phyloP scores from a whole-genome alignment of 192 early-diverging fungal genomes.

The Endogone sp. region DNA sequence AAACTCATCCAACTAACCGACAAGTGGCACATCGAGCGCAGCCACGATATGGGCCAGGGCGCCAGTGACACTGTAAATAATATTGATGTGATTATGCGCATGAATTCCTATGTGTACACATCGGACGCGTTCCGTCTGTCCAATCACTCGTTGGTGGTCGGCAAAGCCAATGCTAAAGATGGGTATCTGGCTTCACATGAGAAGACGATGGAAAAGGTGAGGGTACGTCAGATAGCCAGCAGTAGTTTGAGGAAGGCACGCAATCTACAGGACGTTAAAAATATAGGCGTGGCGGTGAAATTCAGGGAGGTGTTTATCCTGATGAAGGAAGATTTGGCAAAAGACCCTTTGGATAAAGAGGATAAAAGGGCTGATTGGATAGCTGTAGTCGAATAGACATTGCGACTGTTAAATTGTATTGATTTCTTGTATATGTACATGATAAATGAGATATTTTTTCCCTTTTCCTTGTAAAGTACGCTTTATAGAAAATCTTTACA shows the following conservation, averaged over 20 bases:
- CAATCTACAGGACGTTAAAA: not conserved
- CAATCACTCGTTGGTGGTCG: too few relatives aligned
- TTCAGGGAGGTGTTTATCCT: not conserved
- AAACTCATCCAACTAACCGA: not conserved
- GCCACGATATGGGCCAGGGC: not conserved
- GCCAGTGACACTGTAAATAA: not conserved
- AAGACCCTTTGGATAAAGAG: not conserved
- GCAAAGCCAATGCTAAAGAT: not conserved
- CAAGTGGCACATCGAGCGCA: not conserved
- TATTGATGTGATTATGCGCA: not conserved
- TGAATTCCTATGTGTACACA: not conserved
- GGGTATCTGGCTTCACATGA: not conserved
- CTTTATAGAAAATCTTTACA: too few relatives aligned
- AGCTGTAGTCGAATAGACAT: not conserved
- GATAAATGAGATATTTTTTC: not conserved
- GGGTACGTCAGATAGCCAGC: not conserved
- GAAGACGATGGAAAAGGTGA: not conserved
- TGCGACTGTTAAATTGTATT: too few relatives aligned
- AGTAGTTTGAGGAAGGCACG: not conserved
- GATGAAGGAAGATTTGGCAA: not conserved
- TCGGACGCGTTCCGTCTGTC: not conserved
- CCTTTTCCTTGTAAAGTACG: not conserved
- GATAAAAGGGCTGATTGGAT: not conserved
- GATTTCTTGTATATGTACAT: too few relatives aligned
- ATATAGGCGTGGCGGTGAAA: not conserved